Evolutionary conservation across 169 alveolate species (phyloP), one percentile per base, ranked within the genome.

Genomic region (Plasmodium vinckei): DNA sequence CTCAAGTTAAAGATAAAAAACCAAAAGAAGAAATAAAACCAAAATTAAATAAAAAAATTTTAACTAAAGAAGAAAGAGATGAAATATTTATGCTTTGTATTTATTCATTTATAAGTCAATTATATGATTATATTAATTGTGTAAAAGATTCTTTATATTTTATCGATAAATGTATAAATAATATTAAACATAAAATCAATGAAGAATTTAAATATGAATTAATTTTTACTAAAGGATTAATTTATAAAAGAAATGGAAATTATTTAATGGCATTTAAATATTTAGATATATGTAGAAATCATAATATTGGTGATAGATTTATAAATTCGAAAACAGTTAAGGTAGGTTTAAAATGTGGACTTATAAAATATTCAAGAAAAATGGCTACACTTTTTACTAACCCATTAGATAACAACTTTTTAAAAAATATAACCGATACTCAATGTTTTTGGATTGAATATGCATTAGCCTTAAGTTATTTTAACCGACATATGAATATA

Each of bases 361-460:
- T 82, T 21, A 56, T 82, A 67, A 82, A 82, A 61, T 79, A 82
- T 53, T 79, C 90, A 19, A 82, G 23, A 23, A 67, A 82, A 67
- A 65, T 65, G 46, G 90, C 90, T 46, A 33, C 65, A 42, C 53
- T 82, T 9, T 82, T 82, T 33, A 82, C 84, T 21, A 82, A 82
- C 61, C 90, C 90, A 0, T 15, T 82, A 53, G 90, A 82, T 42
- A 82, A 82, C 19, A 82, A 82, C 39, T 82, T 82, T 70, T 9
- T 82, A 33, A 82, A 82, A 59, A 82, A 82, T 60, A 82, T 82
- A 54, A 67, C 67, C 17, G 90, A 82, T 9, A 82, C 90, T 46
- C 90, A 82, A 15, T 82, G 77, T 47, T 82, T 82, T 25, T 82
- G 90, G 90, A 42, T 82, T 47, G 90, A 82, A 59, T 82, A 67